Evolutionary conservation across 345 rosid species (phyloP).

Genomic region (Clausena lansium): DNA sequence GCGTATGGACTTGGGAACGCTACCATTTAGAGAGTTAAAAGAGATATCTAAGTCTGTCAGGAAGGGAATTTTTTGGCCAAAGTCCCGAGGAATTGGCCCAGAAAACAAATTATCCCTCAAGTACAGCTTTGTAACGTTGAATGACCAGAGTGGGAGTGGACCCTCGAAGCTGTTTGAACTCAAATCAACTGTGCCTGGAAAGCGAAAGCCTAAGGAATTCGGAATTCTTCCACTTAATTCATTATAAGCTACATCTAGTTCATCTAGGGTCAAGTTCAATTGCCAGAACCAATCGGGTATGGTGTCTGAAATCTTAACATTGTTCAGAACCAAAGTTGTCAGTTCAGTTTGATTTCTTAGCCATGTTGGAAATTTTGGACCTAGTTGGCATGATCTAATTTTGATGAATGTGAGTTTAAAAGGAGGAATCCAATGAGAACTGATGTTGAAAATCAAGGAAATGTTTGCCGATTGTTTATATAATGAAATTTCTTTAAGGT

Average conservation of each 20-base stretch:
- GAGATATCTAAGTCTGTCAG: conserved; percentile 15
- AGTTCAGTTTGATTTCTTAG: conserved; percentile 29
- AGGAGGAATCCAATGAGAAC: conserved; percentile 33
- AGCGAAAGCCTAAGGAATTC: background rate
- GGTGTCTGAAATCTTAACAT: conserved; percentile 23
- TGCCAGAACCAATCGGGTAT: conserved; percentile 37
- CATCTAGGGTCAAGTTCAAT: background rate
- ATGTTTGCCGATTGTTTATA: background rate
- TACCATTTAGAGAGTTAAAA: conserved; percentile 19
- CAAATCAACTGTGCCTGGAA: conserved; percentile 13
- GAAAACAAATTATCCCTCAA: conserved; percentile 13
- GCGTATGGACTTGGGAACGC: conserved; percentile 19
- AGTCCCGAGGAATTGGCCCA: conserved; percentile 12
- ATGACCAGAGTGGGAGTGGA: conserved; percentile 15
- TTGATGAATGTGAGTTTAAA: conserved; percentile 25
- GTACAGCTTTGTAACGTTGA: conserved; percentile 12
- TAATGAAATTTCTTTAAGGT: conserved; percentile 14
- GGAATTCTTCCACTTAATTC: conserved; percentile 17
- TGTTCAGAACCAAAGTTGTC: conserved; percentile 1
- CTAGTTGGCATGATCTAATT: conserved; percentile 27
- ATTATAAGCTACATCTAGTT: conserved; percentile 17
- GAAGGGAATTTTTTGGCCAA: background rate
- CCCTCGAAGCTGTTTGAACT: conserved; percentile 23
- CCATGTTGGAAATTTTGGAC: conserved; percentile 38
- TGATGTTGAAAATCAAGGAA: conserved; percentile 29